A percentile compares a stretch with the other conserved stretches of the same genome.
These are phyloP conservation scores for Haplosporangium gracile DNA, from an alignment of 192 early-diverging fungal species.

Conservation along the genomic window DNA sequence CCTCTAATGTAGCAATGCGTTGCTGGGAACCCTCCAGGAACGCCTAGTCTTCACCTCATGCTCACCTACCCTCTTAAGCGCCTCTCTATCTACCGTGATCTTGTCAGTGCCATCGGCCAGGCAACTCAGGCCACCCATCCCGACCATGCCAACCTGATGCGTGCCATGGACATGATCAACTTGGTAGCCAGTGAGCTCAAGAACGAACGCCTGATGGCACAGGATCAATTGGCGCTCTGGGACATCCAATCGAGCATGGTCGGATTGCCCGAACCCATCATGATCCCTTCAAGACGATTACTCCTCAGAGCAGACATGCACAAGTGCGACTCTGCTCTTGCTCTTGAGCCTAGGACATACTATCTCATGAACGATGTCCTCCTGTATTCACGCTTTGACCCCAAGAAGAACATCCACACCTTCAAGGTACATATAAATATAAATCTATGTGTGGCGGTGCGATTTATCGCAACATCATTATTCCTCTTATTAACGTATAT, in stretches of 20 bases:
- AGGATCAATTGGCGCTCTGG: conserved; percentile 45
- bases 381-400: conserved; percentile 50
- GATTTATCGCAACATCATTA: neutral
- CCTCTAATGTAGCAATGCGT: conserved; percentile 30
- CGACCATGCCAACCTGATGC: conserved; percentile 43
- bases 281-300: conserved; percentile 42
- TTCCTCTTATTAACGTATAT: neutral
- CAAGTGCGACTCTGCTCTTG: conserved; percentile 43
- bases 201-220: conserved; percentile 24
- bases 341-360: conserved; percentile 44
- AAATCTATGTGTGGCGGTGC: neutral
- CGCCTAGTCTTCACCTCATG: conserved; percentile 46
- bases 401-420: conserved; percentile 45
- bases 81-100: conserved; percentile 34
- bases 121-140: conserved; percentile 44
- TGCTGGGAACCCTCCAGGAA: conserved; percentile 39
- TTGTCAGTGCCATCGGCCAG: conserved; percentile 35
- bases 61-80: conserved; percentile 40
- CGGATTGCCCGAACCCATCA: conserved; percentile 36
- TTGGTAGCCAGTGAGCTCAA: conserved; percentile 26
- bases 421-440: conserved; percentile 29
- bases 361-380: conserved; percentile 52
- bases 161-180: conserved; percentile 27
- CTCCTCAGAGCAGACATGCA: conserved; percentile 49
- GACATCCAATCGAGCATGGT: conserved; percentile 50